Base-by-base conservation (phyloP, 1,284 basidiomycete genomes). In the Tetrapyrgos nigripes region DNA sequence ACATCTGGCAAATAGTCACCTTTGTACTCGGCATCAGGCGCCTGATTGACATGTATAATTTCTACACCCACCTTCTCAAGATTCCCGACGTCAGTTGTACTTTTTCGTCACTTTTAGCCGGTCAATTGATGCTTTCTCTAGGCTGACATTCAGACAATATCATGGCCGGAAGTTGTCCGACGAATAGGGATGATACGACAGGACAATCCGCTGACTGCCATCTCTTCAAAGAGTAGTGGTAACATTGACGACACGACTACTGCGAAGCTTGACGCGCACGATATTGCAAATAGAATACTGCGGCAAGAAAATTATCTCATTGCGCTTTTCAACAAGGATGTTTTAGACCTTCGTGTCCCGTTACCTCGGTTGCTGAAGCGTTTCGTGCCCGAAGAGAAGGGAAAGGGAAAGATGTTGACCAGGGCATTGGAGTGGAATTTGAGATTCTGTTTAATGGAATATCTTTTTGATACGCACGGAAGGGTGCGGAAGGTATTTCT, bases 281-380 rank as follows among this genome's bases (percentile, higher is more conserved):
- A 98, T 71, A 87, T 97, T 55, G 95, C 95, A 4, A 97, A 96
- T 71, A 91, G 97, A 49, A 97, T 99, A 69, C 88, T 99, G 86
- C 86, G 97, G 19, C 94, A 97, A 73, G 96, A 98, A 73, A 99
- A 99, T 76, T 99, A 98, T 73, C 83, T 99, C 51, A 97, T 98
- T 60, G 96, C 97, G 0, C 76, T 99, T 14, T 98, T 99, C 78
- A 98, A 98, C 79, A 98, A 98, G 70, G 95, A 97, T 66, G 76
- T 98, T 3, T 81, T 99, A 47, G 93, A 99, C 73, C 82, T 98
- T 13, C 87, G 89, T 5, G 84, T 93, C 1, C 96, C 96, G 1
- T 67, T 96, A 19, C 94, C 93, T 1, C 72, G 69, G 8, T 59
- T 78, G 13, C 63, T 91, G 47, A 81, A 83, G 62, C 78, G 76